Evolutionary conservation across 306 rosid species (phyloP).

Genomic region (Cyclanthera cordifolia): DNA sequence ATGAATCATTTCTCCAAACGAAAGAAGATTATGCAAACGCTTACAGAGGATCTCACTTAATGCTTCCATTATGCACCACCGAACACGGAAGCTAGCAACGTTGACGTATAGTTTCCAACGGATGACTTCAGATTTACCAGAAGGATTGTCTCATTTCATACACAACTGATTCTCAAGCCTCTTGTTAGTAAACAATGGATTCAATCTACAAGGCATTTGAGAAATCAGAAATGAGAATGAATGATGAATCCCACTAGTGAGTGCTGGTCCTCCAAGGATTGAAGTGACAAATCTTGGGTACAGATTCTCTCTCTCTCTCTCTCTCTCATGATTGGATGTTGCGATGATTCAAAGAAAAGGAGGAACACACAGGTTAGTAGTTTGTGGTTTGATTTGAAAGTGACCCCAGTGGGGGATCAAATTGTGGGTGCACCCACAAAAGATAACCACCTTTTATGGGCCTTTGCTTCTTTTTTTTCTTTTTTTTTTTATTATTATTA

Average conservation of each 20-base stretch:
- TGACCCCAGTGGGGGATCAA: not conserved
- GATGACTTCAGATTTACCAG: not conserved
- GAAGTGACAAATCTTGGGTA: constrained; percentile 12
- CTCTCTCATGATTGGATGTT: not conserved
- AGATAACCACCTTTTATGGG: constrained; percentile 3
- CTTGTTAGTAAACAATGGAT: not conserved
- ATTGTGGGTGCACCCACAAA: constrained; percentile 6
- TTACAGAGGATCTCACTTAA: not conserved
- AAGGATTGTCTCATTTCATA: not conserved
- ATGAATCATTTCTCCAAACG: not conserved
- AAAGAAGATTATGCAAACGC: not conserved
- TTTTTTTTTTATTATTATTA: too few relatives aligned
- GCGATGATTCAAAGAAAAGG: not conserved
- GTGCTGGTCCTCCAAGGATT: not conserved
- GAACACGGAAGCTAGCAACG: constrained; percentile 15
- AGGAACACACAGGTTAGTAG: not conserved
- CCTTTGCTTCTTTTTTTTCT: not conserved
- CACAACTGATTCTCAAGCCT: not conserved
- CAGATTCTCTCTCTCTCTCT: constrained; percentile 12
- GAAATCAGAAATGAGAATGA: constrained; percentile 9
- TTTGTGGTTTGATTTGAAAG: not conserved
- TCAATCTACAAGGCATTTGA: not conserved
- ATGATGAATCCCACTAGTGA: not conserved
- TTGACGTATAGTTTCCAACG: not conserved
- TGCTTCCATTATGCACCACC: not conserved